Base-by-base conservation (phyloP, 2,329 filamentous ascomycete species). In the Canariomyces notabilis region DNA sequence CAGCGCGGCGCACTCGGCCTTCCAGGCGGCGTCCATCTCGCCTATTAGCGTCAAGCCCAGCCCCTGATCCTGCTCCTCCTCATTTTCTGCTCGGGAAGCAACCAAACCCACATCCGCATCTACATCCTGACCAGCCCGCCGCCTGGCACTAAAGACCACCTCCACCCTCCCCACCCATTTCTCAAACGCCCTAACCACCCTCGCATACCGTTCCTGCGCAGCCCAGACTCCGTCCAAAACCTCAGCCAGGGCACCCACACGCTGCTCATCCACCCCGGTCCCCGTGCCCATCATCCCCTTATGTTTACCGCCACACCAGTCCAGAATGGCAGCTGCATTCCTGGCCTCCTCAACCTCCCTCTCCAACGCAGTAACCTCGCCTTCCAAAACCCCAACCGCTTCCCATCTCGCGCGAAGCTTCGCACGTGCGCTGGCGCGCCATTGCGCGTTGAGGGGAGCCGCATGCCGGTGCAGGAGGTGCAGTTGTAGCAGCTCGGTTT, bases 401-500 rank as follows among this genome's bases (percentile, higher is more conserved):
- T 56, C 59, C 55, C 82, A 81, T 14, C 72, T 69, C 2, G 41
- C 53, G 0, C 68, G 68, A 3, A 84, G 67, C 41, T 68, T 70
- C 5, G 54, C 48, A 47, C 70, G 69, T 1, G 82, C 82, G 56
- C 76, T 81, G 2, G 65, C 71, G 49, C 73, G 72, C 79, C 81
- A 86, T 44, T 72, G 65, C n/a, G n/a, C n/a, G 3, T 60, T 57
- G 1, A 69, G 59, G 63, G 3, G 76, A 73, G 43, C 75, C 73
- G 52, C 75, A n/a, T n/a, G n/a, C n/a, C n/a, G 73, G 61, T 85
- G 82, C 18, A 87, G 61, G 6, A 86, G 66, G 39, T 83, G 79
- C 6, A 86, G 68, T 57, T 85, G 81, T 19, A 87, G 67, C 2
- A 87, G 70, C 59, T 83, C 79, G 2, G 80, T 75, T 61, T 86